phyloP scores from a whole-genome alignment of 495 filamentous ascomycete genomes.

The Penicillium silybi region DNA sequence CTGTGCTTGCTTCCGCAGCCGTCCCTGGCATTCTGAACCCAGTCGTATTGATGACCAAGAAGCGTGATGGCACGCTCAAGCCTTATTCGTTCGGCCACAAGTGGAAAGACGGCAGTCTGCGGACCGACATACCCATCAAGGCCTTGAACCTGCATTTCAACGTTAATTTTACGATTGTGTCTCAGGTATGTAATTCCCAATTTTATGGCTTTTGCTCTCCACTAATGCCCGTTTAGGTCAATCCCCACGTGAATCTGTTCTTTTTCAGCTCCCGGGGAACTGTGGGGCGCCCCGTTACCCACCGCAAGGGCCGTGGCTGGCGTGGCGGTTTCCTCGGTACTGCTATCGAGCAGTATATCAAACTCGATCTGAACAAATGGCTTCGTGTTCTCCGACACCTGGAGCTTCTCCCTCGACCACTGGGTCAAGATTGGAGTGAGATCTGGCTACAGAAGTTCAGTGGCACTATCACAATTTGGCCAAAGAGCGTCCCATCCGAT shows the following conservation, averaged over 20 bases:
- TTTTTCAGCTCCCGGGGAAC: conserved; percentile 93
- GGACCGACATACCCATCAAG: conserved; percentile 94
- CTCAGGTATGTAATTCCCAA: conserved; percentile 48
- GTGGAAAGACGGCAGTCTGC: conserved; percentile 94
- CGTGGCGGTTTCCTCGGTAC: conserved; percentile 88
- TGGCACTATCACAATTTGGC: conserved; percentile 95
- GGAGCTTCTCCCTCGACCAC: conserved; percentile 80
- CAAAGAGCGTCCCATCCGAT: conserved; percentile 68
- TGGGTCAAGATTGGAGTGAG: conserved; percentile 96
- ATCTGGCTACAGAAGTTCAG: conserved; percentile 94
- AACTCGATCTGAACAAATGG: conserved; percentile 94
- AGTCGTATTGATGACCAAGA: conserved; percentile 96
- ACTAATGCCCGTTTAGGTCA: conserved; percentile 51
- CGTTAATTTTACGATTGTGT: conserved; percentile 94
- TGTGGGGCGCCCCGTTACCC: conserved; percentile 90
- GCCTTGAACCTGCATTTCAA: conserved; percentile 94
- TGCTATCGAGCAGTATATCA: conserved; percentile 92
- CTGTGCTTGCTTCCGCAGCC: conserved; percentile 90
- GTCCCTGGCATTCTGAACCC: conserved; percentile 96
- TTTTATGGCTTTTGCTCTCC: background rate
- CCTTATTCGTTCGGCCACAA: conserved; percentile 95
- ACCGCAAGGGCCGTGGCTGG: conserved; percentile 91
- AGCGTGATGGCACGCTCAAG: conserved; percentile 62
- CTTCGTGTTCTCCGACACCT: conserved; percentile 88
- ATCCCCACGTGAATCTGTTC: conserved; percentile 96